These are phyloP conservation scores for Oidiodendron maius DNA, from an alignment of 495 filamentous ascomycete genomes.

Conservation along the genomic window DNA sequence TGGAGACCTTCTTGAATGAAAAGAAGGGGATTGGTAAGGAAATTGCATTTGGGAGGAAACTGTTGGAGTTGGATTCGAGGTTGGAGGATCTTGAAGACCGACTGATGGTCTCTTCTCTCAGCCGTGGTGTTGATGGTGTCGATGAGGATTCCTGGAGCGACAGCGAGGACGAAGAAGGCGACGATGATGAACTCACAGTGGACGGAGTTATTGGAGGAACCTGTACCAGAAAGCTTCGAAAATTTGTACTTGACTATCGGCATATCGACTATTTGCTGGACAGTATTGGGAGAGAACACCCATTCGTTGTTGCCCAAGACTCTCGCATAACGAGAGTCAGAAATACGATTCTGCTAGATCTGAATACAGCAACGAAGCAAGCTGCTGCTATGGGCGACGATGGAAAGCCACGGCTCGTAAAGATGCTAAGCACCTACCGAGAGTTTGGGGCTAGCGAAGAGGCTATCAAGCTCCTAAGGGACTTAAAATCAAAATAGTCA, in stretches of 20 bases:
- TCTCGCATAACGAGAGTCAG: constrained; percentile 52
- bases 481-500: constrained; percentile 30
- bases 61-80: constrained; percentile 66
- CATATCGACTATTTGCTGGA: constrained; percentile 44
- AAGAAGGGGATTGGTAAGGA: constrained; percentile 31
- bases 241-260: constrained; percentile 52
- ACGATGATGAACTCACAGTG: constrained; percentile 33
- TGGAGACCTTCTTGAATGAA: constrained; percentile 33
- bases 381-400: constrained; percentile 46
- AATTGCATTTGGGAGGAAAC: constrained; percentile 52
- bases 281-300: constrained; percentile 53
- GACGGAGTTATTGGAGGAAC: constrained; percentile 25
- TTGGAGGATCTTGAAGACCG: constrained; percentile 69
- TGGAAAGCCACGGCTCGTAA: constrained; percentile 55
- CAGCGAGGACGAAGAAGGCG: constrained; percentile 38
- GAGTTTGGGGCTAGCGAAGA: constrained; percentile 68
- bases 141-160: constrained; percentile 23
- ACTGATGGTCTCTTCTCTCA: constrained; percentile 52
- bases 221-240: constrained; percentile 45
- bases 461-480: constrained; percentile 64
- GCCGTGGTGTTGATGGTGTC: constrained; percentile 9
- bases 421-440: constrained; percentile 70
- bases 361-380: constrained; percentile 74
- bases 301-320: constrained; percentile 56
- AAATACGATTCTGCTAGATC: constrained; percentile 77